phyloP scores from a whole-genome alignment of 192 early-diverging fungal genomes.

The Thamnidium elegans region DNA sequence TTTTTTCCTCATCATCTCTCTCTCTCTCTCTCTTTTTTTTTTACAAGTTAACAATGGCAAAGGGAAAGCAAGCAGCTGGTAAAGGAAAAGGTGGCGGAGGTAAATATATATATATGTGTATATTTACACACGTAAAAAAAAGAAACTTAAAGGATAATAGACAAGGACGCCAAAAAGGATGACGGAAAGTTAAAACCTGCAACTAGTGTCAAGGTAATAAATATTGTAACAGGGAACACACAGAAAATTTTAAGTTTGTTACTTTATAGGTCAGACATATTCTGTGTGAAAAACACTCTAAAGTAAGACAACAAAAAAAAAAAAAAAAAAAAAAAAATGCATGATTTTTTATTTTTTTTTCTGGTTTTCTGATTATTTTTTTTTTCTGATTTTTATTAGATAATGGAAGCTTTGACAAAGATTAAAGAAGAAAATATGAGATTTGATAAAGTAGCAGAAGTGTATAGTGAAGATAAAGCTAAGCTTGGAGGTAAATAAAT shows the following conservation, averaged over 20 bases:
- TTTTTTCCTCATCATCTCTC: neutral
- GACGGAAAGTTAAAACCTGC: conserved; percentile 19
- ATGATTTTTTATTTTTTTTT: neutral
- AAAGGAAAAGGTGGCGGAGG: conserved; percentile 17
- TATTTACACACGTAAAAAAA: conserved; percentile 1
- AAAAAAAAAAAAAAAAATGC: neutral
- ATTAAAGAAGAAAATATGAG: conserved; percentile 51
- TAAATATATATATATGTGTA: too few relatives aligned
- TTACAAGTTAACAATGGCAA: conserved; percentile 19
- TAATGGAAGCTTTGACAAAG: conserved; percentile 63
- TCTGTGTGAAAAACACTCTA: conserved; percentile 80
- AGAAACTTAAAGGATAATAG: neutral
- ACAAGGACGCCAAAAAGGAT: neutral
- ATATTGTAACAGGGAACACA: neutral
- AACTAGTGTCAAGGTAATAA: conserved; percentile 7
- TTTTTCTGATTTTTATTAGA: conserved; percentile 8
- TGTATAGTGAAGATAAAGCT: conserved; percentile 83
- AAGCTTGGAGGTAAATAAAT: conserved; percentile 60
- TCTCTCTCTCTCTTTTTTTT: neutral
- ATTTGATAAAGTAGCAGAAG: conserved; percentile 70
- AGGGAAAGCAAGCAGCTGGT: conserved; percentile 31
- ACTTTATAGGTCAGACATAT: conserved; percentile 65
- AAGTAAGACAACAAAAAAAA: conserved; percentile 35
- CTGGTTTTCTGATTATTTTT: neutral
- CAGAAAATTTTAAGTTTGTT: neutral